Evolutionary conservation across 2,329 filamentous ascomycete genomes (phyloP), one percentile per base, ranked within the genome.

Genomic region (Aspergillus cejpii): DNA sequence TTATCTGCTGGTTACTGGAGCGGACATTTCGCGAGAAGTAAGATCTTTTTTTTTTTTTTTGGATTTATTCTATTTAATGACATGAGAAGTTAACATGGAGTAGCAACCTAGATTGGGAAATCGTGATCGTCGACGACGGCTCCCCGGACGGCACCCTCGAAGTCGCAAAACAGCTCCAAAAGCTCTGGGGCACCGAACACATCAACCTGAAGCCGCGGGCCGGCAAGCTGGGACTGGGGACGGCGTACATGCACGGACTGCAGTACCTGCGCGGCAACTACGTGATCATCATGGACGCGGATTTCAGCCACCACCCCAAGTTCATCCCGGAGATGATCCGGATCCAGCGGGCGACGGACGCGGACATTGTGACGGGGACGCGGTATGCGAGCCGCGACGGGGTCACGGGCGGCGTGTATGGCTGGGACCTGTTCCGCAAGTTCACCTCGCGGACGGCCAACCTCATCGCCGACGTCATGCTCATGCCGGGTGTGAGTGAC

Each of bases 261-360:
- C 81, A 95, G 67, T 97, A 86, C 65, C 85, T 79, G 19, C 89
- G 83, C 17, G 92, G 92, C 60, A 96, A 94, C 78, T 97, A 83
- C 64, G 87, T 98, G 65, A 87, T 98, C 76, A 98, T 98, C 78
- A 98, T 98, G 92, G 92, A 98, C 75, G 92, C 94, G 71, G 92
- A 98, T 73, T 98, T 98, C 78, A 88, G 82, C 59, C 92, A 98
- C 74, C 92, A 98, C 76, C 92, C 92, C 64, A 98, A 97, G 74
- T 98, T 97, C 79, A 95, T 98, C 70, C 83, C 90, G 43, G 77
- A 84, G 64, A 97, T 98, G 88, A 87, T 98, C 60, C 78, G 78
- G 48, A 79, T 83, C 55, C 92, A 97, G 70, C 79, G 81, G 67
- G 72, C 74, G 44, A 83, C 75, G 54, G 81, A 88, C 74, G 94